Base-by-base conservation (phyloP, 2,329 filamentous ascomycete species). In the Trichoderma aggressivum region DNA sequence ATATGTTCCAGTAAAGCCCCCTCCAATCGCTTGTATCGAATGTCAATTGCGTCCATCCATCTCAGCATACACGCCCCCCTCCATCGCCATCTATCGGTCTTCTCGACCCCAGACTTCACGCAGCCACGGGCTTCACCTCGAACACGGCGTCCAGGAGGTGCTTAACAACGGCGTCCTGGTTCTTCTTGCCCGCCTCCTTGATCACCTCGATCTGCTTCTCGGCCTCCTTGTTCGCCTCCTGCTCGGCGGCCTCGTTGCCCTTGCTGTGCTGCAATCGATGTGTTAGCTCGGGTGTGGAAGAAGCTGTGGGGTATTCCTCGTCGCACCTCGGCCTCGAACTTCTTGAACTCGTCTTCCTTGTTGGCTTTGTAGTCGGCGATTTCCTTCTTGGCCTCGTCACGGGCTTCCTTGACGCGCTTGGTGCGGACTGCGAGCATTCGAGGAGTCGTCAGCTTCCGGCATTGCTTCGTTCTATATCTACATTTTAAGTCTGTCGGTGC, bases 321-420 rank as follows among this genome's bases (percentile, higher is more conserved):
- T 71, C 79, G 60, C 80, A 88, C 87, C 84, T 89, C 85, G 74
- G 93, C 88, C 86, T 98, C 94, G 78, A 97, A 98, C 80, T 92
- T 91, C 87, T 96, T 95, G 86, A 94, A 98, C 83, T 98, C 95
- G 43, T 92, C 88, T 79, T 99, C 96, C 86, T 98, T 99, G 77
- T 91, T 84, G 78, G 91, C 89, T 81, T 91, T 90, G 86, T 99
- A 98, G 70, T 94, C 92, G 75, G 97, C 93, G 79, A 99, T 97
- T 82, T 99, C 95, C 84, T 97, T 97, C 85, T 98, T 97, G 74
- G 96, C 96, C 84, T 99, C 96, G 80, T 93, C 90, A 80, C 95
- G 93, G 74, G 96, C 96, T 85, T 98, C 96, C 84, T 94, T 97
- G 84, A 99, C 94, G 80, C 94, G 91, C 87, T 98, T 98, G 74